Conservation (phyloP, 495 filamentous ascomycete genomes). For the Aspergillus olivimuriae region DNA sequence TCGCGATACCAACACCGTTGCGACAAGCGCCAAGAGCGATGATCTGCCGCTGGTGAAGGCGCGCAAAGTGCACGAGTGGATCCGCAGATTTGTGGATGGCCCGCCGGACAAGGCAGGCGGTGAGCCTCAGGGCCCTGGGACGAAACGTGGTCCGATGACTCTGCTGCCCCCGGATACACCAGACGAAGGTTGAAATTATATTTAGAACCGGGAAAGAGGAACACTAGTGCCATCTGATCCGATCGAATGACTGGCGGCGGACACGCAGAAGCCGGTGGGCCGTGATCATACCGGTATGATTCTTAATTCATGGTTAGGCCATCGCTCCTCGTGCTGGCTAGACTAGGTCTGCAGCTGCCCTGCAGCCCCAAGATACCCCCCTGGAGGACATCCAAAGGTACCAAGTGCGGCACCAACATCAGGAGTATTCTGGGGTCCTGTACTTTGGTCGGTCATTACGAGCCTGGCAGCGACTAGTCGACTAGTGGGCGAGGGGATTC, state of each 20-base stretch:
- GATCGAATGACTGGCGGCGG: too few species aligned
- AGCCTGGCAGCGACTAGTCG: too few species aligned
- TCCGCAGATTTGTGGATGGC: slow-evolving; percentile 59
- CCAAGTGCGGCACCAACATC: too few species aligned
- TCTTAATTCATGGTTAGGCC: too few species aligned
- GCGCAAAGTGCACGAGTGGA: slow-evolving; percentile 66
- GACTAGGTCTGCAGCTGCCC: too few species aligned
- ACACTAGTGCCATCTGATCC: neutral
- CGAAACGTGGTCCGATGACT: slow-evolving; percentile 22
- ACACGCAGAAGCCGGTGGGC: too few species aligned
- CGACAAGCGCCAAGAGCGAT: slow-evolving; percentile 16
- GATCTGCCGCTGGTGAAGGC: slow-evolving; percentile 57
- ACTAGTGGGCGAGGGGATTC: too few species aligned
- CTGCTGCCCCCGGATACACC: slow-evolving; percentile 46
- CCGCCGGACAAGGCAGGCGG: slow-evolving; percentile 34
- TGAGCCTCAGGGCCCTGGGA: slow-evolving; percentile 22
- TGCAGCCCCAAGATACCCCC: too few species aligned
- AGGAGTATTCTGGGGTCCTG: too few species aligned
- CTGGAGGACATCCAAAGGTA: too few species aligned
- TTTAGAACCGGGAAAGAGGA: slow-evolving; percentile 11
- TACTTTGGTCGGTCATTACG: too few species aligned
- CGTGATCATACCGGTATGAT: slow-evolving; percentile 3
- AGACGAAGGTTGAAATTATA: slow-evolving; percentile 18
- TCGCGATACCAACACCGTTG: slow-evolving; percentile 3
- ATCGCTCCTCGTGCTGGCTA: too few species aligned